Base-by-base conservation (phyloP, 768 basidiomycete species). In the Coprinopsis strossmayeri region DNA sequence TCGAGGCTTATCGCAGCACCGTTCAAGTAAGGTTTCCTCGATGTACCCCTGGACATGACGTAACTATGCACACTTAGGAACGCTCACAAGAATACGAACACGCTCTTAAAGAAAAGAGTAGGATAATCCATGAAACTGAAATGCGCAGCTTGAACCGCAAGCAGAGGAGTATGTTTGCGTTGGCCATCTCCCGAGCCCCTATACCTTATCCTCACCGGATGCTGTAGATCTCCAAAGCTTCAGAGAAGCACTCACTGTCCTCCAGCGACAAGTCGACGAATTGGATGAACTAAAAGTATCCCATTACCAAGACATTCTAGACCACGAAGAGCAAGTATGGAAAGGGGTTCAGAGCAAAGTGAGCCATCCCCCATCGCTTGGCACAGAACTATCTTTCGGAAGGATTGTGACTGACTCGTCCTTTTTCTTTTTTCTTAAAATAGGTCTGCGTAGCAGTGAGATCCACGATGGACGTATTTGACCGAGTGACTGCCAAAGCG, bases 301-400 rank as follows among this genome's bases (percentile, higher is more conserved):
- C 5, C 91, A 97, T 67, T 94, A 97, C 59, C 78, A 84, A 54
- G 84, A 91, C 57, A 91, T 95, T 46, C 68, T 92, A 43, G 88
- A 90, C 50, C 92, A 93, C 56, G 93, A 96, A 67, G 91, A 94
- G 56, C 84, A 95, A 64, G 86, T 91, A n/a, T 97, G 94, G 94
- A 82, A 93, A 57, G 79, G 81, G 12, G 90, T 95, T 4, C 82
- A 94, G 61, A 79, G 74, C 53, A 95, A 94, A 73, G 87, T 87
- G 55, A 27, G 63, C 55, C 21, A 27, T 20, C 9, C 24, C 30
- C 26, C 9, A 7, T 10, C n/a, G 27, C 24, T 32, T 42, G 5
- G 30, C 30, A 9, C 37, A 9, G 10, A 5, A 20, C 37, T 20
- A 18, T 20, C 11, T 38, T 38, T 9, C 37, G 37, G 37, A 38